A percentile compares a stretch with the other conserved stretches of the same genome.
Conservation (phyloP, 2,329 filamentous ascomycete genomes). For the Tolypocladium nubicola region DNA sequence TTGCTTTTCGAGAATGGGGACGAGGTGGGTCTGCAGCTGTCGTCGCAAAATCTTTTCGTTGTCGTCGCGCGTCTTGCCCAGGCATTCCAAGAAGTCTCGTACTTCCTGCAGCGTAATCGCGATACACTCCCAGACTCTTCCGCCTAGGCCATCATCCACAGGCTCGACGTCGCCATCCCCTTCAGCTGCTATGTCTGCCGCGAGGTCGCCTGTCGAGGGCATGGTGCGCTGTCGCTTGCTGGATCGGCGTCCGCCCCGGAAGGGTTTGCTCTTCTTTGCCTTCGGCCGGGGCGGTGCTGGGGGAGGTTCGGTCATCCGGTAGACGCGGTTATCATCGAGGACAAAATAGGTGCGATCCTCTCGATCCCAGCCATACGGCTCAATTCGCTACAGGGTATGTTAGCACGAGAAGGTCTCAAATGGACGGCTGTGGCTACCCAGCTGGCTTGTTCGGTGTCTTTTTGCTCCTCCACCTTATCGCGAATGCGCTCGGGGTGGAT, state of each 20-base stretch:
- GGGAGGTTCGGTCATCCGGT: conserved; percentile 71
- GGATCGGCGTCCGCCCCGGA: conserved; percentile 44
- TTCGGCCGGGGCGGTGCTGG: conserved; percentile 51
- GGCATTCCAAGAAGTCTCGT: conserved; percentile 54
- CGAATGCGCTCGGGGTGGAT: conserved; percentile 78
- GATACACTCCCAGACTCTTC: conserved; percentile 82
- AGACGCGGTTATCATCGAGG: conserved; percentile 87
- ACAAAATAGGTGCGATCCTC: conserved; percentile 83
- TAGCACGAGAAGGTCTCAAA: conserved; percentile 3
- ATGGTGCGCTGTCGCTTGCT: conserved; percentile 60
- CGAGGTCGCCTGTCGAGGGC: conserved; percentile 18
- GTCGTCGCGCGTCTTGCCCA: conserved; percentile 67
- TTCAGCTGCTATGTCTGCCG: conserved; percentile 20
- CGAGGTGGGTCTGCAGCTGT: conserved; percentile 63
- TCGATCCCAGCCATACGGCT: conserved; percentile 79
- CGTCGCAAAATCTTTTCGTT: conserved; percentile 74
- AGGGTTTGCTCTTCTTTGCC: conserved; percentile 48
- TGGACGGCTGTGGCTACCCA: conserved; percentile 53
- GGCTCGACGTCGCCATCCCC: conserved; percentile 20
- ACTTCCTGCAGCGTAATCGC: conserved; percentile 76
- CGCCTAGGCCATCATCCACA: conserved; percentile 52
- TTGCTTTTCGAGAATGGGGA: conserved; percentile 76
- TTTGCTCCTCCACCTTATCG: conserved; percentile 74
- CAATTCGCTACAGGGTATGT: conserved; percentile 47
- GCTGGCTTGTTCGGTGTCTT: conserved; percentile 66